These are phyloP conservation scores for Acacia confusa DNA, from an alignment of 306 rosid species.

Conservation along the genomic window DNA sequence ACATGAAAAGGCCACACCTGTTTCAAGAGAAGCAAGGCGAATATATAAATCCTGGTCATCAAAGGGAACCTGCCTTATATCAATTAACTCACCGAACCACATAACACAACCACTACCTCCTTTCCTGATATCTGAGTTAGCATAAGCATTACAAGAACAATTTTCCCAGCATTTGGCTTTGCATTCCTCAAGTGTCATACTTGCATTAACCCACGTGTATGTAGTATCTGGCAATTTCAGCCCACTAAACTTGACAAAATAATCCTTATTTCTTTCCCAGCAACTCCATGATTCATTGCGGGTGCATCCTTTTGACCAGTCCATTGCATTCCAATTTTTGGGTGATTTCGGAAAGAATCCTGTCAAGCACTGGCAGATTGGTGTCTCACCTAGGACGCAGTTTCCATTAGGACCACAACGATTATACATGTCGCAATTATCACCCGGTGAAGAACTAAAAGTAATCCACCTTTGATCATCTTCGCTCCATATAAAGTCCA, in stretches of 20 bases:
- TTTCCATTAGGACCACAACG: neutral
- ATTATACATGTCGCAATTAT: neutral
- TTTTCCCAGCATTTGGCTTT: slow-evolving; percentile 18
- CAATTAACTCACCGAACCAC: slow-evolving; percentile 44
- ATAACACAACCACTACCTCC: slow-evolving; percentile 35
- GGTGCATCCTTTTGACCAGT: neutral
- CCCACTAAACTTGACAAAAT: neutral
- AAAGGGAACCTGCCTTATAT: neutral
- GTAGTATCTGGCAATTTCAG: slow-evolving; percentile 32
- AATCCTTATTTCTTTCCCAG: neutral
- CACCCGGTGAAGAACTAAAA: neutral
- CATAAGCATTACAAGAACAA: slow-evolving; percentile 35
- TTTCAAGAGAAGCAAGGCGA: slow-evolving; percentile 29
- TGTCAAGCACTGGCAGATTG: neutral
- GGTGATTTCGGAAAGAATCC: neutral
- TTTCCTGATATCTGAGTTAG: slow-evolving; percentile 22
- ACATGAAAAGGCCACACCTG: neutral
- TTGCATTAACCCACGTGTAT: slow-evolving; percentile 14
- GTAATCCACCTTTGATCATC: neutral
- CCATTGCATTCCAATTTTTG: neutral
- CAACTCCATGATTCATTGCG: neutral
- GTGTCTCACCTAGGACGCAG: neutral
- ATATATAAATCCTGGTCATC: slow-evolving; percentile 35
- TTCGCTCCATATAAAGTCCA: neutral
- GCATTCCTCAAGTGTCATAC: slow-evolving; percentile 8